phyloP scores from a whole-genome alignment of 208 protist species.

The Endotrypanum monterogeii region DNA sequence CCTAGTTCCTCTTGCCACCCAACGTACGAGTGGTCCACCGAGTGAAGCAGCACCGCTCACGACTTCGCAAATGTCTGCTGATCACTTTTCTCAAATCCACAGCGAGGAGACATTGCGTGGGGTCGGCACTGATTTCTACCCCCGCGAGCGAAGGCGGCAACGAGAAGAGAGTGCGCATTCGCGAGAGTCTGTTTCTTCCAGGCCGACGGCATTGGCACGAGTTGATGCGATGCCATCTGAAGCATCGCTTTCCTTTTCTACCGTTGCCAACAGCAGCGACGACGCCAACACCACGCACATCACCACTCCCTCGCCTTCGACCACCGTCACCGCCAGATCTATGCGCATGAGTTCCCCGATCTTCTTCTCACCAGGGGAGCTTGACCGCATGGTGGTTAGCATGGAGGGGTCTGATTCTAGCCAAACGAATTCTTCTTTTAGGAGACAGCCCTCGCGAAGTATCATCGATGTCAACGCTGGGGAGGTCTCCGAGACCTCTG shows the following conservation, averaged over 20 bases:
- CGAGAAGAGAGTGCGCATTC: not conserved
- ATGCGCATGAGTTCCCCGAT: slow-evolving; percentile 22
- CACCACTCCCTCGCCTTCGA: slow-evolving; percentile 11
- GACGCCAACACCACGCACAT: not conserved
- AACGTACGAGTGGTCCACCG: not conserved
- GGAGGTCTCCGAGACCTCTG: not conserved
- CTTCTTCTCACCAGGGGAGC: slow-evolving; percentile 21
- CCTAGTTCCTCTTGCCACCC: slow-evolving; percentile 14
- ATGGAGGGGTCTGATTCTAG: not conserved
- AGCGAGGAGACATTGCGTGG: not conserved
- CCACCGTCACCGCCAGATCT: slow-evolving; percentile 3
- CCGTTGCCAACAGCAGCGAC: not conserved
- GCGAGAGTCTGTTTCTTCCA: not conserved
- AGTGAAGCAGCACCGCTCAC: not conserved
- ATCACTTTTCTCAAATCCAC: no score
- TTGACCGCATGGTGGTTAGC: slow-evolving; percentile 5
- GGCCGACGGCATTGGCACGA: not conserved
- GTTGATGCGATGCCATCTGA: not conserved
- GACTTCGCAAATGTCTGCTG: not conserved
- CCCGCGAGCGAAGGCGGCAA: not conserved
- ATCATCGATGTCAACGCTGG: not conserved
- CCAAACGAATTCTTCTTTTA: not conserved
- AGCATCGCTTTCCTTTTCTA: not conserved
- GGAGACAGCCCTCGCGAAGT: not conserved
- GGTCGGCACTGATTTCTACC: not conserved